Evolutionary conservation across 1,139 yeast genomes (phyloP), one percentile per base, ranked within the genome.

Genomic region (Citeromyces hawaiiensis): DNA sequence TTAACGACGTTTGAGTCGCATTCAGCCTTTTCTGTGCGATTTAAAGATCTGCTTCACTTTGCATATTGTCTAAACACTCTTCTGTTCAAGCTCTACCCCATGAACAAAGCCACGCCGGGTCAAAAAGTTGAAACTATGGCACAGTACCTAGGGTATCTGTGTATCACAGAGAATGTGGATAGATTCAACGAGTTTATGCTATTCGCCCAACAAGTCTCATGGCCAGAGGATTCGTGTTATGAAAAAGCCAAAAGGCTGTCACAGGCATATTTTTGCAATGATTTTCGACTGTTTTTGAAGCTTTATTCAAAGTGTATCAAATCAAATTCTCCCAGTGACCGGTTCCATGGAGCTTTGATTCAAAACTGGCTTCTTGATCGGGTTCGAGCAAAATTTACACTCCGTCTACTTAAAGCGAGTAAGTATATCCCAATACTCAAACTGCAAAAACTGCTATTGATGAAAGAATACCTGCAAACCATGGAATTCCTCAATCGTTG

Each of bases 51-150:
- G 17, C 34, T 17, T 4, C 34, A 30, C 7, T 30, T 30, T 13
- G 34, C 34, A 5, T 30, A 30, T 16, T 30, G 34, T 16, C 34
- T 30, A 7, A 30, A 30, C 17, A 30, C 34, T 30, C 34, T 30
- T 13, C 9, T 30, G 8, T 30, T 30, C 34, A 30, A 30, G 10
- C 34, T 30, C 7, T 30, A 14, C 9, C 34, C 34, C 10, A 4
- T 30, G 16, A 30, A 30, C 17, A 30, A 30, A 9, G 16, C 17
- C 17, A 5, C 9, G 17, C 34, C 17, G 7, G 17, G 34, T 4
- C 17, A 30, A 7, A 30, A 30, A 10, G 10, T 16, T 9, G 34
- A 30, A 16, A 30, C 17, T 14, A 16, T 16, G 34, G 34, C 34
- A 6, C 34, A 30, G 34, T 30, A 30, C 9, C 4, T 30, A 3